Evolutionary conservation across 75 land plant species (phyloP).

Genomic region (Adiantum capillusveneris): DNA sequence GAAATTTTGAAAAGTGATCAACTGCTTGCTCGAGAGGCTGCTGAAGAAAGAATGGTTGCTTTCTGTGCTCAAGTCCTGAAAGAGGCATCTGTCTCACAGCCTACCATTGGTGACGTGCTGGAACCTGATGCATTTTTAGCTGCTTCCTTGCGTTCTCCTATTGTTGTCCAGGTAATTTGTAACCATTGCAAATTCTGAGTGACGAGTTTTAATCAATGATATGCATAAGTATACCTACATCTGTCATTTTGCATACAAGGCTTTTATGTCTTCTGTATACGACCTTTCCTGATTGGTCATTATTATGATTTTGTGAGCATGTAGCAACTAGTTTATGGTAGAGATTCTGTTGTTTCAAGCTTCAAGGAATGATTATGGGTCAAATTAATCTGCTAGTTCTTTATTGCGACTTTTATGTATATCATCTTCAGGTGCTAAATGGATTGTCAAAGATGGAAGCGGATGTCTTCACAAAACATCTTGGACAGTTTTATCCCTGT

Average conservation of each 20-base stretch:
- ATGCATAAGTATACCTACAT: too few relatives aligned
- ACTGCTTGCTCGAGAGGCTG: conserved; percentile 47
- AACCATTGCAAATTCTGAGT: too few relatives aligned
- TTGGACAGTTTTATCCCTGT: conserved; percentile 78
- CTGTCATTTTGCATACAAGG: too few relatives aligned
- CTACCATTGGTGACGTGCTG: conserved; percentile 54
- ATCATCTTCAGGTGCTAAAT: conserved; percentile 57
- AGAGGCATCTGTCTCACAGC: conserved; percentile 69
- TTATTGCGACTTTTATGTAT: neutral
- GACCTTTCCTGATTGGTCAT: too few relatives aligned
- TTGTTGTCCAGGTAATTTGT: conserved; percentile 87
- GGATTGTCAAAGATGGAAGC: conserved; percentile 70
- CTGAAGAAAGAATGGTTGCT: conserved; percentile 77
- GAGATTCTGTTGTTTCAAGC: neutral
- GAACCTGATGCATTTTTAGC: conserved; percentile 63
- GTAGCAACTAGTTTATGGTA: too few relatives aligned
- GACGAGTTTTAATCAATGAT: too few relatives aligned
- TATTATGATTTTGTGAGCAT: too few relatives aligned
- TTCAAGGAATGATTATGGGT: neutral
- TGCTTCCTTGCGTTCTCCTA: conserved; percentile 65
- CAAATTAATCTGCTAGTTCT: too few relatives aligned
- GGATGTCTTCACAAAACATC: conserved; percentile 64
- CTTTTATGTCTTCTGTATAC: too few relatives aligned
- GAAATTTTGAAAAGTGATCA: conserved; percentile 10
- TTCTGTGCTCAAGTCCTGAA: conserved; percentile 74